phyloP scores from a whole-genome alignment of 306 rosid genomes.

The Benincasa hispida region DNA sequence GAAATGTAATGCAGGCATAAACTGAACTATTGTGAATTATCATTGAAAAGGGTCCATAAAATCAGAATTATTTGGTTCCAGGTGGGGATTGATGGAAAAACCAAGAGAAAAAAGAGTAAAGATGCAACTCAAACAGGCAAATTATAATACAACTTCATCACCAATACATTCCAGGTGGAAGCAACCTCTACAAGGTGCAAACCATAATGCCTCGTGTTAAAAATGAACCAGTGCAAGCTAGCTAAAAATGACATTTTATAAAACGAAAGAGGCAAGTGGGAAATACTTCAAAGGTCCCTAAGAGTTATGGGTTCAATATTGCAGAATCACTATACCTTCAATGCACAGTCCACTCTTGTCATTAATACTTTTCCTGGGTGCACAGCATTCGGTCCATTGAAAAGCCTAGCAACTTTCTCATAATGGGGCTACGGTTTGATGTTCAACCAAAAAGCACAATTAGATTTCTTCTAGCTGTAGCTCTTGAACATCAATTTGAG shows the following conservation, averaged over 20 bases:
- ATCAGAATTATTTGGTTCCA: background rate
- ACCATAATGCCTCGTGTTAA: background rate
- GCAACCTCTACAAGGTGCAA: background rate
- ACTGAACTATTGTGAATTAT: background rate
- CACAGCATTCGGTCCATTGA: slow-evolving; percentile 88
- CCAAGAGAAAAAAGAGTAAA: background rate
- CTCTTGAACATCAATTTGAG: background rate
- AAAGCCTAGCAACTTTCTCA: slow-evolving; percentile 92
- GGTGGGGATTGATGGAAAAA: background rate
- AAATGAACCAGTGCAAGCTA: background rate
- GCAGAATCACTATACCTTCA: slow-evolving; percentile 38
- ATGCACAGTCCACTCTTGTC: slow-evolving; percentile 95
- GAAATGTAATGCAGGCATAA: background rate
- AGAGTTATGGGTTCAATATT: background rate
- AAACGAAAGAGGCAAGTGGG: background rate
- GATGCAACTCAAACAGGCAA: background rate
- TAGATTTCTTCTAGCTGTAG: background rate
- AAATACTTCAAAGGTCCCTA: background rate
- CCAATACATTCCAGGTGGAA: background rate
- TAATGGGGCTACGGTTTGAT: slow-evolving; percentile 60
- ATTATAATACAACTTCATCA: background rate
- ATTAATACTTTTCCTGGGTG: slow-evolving; percentile 80
- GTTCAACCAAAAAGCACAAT: slow-evolving; percentile 9
- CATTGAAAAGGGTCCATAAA: background rate
- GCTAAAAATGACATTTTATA: background rate